Percentiles rank a stretch among this genome's conserved stretches.
phyloP scores from a whole-genome alignment of 305 asterid genomes.

The Solanum hybrid region DNA sequence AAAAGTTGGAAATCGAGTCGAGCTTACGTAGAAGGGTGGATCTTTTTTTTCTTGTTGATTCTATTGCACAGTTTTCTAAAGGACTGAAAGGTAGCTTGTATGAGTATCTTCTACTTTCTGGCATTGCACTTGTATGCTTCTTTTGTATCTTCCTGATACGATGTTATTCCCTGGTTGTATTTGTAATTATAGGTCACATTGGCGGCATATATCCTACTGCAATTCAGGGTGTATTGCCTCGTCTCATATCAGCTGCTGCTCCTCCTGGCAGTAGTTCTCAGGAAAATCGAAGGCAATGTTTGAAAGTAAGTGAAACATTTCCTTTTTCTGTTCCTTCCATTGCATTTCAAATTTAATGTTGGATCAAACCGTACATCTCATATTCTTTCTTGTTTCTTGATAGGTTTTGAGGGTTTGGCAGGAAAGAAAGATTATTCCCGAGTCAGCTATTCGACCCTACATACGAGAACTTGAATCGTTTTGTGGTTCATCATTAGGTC shows the following conservation, averaged over 20 bases:
- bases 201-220: slow-evolving; percentile 77
- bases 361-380: background rate
- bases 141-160: background rate
- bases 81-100: slow-evolving; percentile 57
- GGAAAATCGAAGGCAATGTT: slow-evolving; percentile 86
- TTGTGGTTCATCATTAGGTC: slow-evolving; percentile 51
- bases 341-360: background rate
- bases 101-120: background rate
- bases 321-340: slow-evolving; percentile 4
- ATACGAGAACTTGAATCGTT: slow-evolving; percentile 79
- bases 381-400: slow-evolving; percentile 14
- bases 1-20: slow-evolving; percentile 56
- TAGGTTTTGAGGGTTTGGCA: slow-evolving; percentile 95
- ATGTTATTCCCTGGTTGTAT: slow-evolving; percentile 12
- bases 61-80: slow-evolving; percentile 74
- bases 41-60: slow-evolving; percentile 89
- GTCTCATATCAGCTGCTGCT: slow-evolving; percentile 79
- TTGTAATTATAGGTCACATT: slow-evolving; percentile 52
- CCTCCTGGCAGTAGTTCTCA: slow-evolving; percentile 75
- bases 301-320: slow-evolving; percentile 53
- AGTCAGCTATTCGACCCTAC: slow-evolving; percentile 63
- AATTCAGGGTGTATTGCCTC: slow-evolving; percentile 67
- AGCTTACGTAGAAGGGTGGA: slow-evolving; percentile 69
- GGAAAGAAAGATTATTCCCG: slow-evolving; percentile 80
- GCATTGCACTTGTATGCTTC: background rate